Evolutionary conservation across 768 basidiomycete species (phyloP).

Genomic region (Suillus tomentosus): DNA sequence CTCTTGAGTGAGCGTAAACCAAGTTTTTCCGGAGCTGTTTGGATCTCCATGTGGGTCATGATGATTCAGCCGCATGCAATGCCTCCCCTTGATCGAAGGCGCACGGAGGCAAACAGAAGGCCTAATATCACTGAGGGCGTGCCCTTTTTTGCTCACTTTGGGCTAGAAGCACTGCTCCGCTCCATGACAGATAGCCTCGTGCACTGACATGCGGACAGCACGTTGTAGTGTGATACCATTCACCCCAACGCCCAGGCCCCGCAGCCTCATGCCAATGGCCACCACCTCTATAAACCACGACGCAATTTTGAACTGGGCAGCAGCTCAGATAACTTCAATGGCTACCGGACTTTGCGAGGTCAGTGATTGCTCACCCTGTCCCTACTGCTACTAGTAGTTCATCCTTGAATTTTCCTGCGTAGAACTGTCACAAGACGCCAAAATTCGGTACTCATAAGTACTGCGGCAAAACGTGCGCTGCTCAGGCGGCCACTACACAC

Average conservation of each 20-base stretch:
- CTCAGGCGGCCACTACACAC: conserved; percentile 36
- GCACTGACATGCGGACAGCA: conserved; percentile 6
- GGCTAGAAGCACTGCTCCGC: neutral
- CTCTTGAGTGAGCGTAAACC: neutral
- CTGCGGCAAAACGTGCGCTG: conserved; percentile 58
- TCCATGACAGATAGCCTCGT: neutral
- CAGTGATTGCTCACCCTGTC: conserved; percentile 14
- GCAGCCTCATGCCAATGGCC: conserved; percentile 7
- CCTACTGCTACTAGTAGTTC: neutral
- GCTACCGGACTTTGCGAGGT: conserved; percentile 33
- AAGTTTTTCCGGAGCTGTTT: neutral
- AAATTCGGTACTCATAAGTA: conserved; percentile 56
- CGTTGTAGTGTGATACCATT: neutral
- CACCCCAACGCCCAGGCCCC: conserved; percentile 1
- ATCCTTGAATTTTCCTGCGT: conserved; percentile 5
- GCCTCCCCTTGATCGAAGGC: neutral
- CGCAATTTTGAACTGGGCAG: conserved; percentile 4
- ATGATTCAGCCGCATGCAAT: neutral
- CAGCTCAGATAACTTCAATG: conserved; percentile 24
- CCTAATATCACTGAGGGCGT: neutral
- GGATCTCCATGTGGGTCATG: neutral
- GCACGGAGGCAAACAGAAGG: neutral
- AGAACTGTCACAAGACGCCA: conserved; percentile 60
- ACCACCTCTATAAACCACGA: conserved; percentile 10
- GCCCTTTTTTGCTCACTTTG: neutral